Evolutionary conservation across 768 basidiomycete genomes (phyloP).

Genomic region (Amanita rubescens): DNA sequence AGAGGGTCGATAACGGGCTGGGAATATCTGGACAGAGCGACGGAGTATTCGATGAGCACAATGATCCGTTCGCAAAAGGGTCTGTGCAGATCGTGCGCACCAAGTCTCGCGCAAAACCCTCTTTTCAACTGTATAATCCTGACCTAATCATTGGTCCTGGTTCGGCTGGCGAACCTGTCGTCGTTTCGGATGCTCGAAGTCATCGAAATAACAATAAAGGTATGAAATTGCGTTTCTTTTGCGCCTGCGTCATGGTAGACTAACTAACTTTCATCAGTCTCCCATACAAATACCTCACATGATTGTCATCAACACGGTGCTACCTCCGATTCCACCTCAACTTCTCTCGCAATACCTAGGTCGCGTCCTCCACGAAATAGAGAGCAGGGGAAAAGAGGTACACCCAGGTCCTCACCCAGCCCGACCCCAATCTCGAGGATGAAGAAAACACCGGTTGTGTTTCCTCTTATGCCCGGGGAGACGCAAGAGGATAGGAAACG

Average conservation of each 20-base stretch:
- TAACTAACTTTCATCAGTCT: background rate
- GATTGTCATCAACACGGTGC: background rate
- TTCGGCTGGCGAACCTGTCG: background rate
- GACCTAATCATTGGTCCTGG: constrained; percentile 2
- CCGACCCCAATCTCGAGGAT: constrained; percentile 7
- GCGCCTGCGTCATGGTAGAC: background rate
- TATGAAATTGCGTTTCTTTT: background rate
- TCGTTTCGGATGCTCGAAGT: background rate
- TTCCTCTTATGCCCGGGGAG: constrained; percentile 5
- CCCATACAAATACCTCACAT: background rate
- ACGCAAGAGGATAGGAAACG: background rate
- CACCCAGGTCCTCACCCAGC: background rate
- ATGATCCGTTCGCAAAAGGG: constrained; percentile 8
- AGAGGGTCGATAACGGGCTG: background rate
- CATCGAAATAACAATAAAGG: background rate
- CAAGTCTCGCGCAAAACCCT: background rate
- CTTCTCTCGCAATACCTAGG: background rate
- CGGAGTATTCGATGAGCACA: background rate
- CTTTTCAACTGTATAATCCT: constrained; percentile 6
- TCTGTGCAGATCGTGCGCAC: constrained; percentile 8
- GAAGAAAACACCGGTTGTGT: constrained; percentile 4
- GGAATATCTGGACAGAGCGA: background rate
- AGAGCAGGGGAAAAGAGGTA: background rate
- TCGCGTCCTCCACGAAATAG: background rate
- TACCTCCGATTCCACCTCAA: background rate